These are phyloP conservation scores for Nakazawaea peltata DNA, from an alignment of 805 yeast species.

Conservation along the genomic window DNA sequence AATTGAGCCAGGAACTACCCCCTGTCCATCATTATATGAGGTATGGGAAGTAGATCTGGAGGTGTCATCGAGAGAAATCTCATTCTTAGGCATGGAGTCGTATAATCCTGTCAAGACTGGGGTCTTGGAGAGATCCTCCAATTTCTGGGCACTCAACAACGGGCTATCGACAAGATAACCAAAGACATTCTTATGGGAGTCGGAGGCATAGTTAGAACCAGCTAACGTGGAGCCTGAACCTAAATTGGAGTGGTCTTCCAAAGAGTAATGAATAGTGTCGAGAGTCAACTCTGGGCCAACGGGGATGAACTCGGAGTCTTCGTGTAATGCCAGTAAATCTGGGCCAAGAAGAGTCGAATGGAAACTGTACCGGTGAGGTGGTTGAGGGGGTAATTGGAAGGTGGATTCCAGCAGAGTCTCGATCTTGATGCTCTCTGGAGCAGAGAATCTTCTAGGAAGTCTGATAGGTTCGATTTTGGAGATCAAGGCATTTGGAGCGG, in stretches of 20 bases:
- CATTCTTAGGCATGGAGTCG: background rate
- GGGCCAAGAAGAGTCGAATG: too few relatives aligned
- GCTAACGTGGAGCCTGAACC: background rate
- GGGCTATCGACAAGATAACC: conserved; percentile 9
- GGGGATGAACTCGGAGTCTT: background rate
- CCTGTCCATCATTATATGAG: background rate
- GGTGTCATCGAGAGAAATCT: background rate
- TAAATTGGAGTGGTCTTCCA: conserved; percentile 5
- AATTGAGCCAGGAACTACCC: too few relatives aligned
- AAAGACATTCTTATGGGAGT: conserved; percentile 1
- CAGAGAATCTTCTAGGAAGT: too few relatives aligned
- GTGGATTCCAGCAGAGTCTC: too few relatives aligned
- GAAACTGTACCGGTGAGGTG: too few relatives aligned
- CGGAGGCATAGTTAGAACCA: background rate
- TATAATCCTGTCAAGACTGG: background rate
- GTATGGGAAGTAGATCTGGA: background rate
- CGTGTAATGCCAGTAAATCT: too few relatives aligned
- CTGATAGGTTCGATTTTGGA: too few relatives aligned
- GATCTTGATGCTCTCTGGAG: too few relatives aligned
- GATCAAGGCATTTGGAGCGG: too few relatives aligned
- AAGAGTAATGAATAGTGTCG: conserved; percentile 7
- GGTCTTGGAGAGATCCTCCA: conserved; percentile 1
- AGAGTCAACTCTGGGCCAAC: background rate
- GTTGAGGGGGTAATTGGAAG: too few relatives aligned
- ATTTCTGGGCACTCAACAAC: conserved; percentile 2